Base-by-base conservation (phyloP, 2,329 filamentous ascomycete genomes). In the Zymoseptoria crescenta region DNA sequence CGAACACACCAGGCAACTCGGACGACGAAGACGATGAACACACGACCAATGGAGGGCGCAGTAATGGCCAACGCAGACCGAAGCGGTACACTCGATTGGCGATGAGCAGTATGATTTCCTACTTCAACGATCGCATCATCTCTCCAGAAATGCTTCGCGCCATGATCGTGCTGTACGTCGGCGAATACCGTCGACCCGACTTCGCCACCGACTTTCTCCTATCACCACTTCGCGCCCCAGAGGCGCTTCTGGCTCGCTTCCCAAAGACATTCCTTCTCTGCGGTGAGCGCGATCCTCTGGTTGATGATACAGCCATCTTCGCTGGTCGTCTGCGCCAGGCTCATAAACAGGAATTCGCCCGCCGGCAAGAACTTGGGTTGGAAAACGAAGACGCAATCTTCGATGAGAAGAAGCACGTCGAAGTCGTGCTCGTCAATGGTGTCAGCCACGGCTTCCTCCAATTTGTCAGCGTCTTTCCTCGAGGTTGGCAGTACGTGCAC, bases 71-170 rank as follows among this genome's bases (percentile, higher is more conserved):
- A 6, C 45, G 28, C 28, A 48, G 35, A 52, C 55, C 61, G 51
- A 51, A 59, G 50, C 58, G 61, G 50, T 62, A 62, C 64, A 97
- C 94, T 1, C 85, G 92, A n/a, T 82, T 99, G 8, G 92, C 93
- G 16, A 96, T 93, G 72, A 92, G 91, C 0, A 93, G 87, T n/a
- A 96, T 96, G 85, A 95, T 99, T 41, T 96, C 93, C 0, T 97
- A 97, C 75, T 96, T 96, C 74, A 94, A 96, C 73, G 94, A 99
- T 73, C 87, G 94, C 28, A 89, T 99, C 28, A 81, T 99, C 13
- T 93, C 91, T 0, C 93, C 94, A 0, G 94, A 99, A 74, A 96
- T 97, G 91, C 96, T 97, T 88, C 88, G 94, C 30, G 91, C 92
- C 63, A 97, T 99, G 92, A 96, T 99, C 65, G 96, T 99, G 65